Evolutionary conservation across 768 basidiomycete genomes (phyloP).

Genomic region (Fistulinella prunicolor): DNA sequence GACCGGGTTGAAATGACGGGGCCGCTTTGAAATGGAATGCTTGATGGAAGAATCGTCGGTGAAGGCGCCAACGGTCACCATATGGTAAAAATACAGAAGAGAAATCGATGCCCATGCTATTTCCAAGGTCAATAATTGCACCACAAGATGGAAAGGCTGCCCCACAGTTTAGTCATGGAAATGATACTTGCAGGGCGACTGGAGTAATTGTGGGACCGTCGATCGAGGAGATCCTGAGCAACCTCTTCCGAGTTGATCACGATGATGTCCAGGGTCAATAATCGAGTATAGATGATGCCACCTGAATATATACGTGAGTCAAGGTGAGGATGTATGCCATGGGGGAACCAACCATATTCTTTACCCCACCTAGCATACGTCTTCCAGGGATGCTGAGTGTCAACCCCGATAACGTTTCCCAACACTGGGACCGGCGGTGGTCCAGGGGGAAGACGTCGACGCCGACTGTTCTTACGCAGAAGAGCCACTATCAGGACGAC

Average conservation of each 20-base stretch:
- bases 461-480: slow-evolving; percentile 6
- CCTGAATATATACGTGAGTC: slow-evolving; percentile 10
- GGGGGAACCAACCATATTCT: slow-evolving; percentile 15
- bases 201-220: slow-evolving; percentile 23
- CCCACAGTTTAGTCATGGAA: not conserved
- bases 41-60: slow-evolving; percentile 36
- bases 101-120: slow-evolving; percentile 25
- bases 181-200: slow-evolving; percentile 18
- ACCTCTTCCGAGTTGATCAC: slow-evolving; percentile 26
- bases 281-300: slow-evolving; percentile 21
- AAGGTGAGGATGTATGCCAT: not conserved
- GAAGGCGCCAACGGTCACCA: slow-evolving; percentile 29
- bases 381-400: slow-evolving; percentile 11
- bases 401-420: slow-evolving; percentile 20
- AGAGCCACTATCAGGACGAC: slow-evolving; percentile 7
- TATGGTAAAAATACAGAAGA: slow-evolving; percentile 25
- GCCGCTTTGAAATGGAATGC: slow-evolving; percentile 31
- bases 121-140: not conserved
- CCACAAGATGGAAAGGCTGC: not conserved
- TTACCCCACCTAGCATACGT: slow-evolving; percentile 19
- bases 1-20: slow-evolving; percentile 30
- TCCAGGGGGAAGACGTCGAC: slow-evolving; percentile 20
- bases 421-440: slow-evolving; percentile 19
- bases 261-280: slow-evolving; percentile 24
- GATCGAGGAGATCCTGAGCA: slow-evolving; percentile 24